Evolutionary conservation across 768 basidiomycete species (phyloP), one percentile per base, ranked within the genome.

Genomic region (Clavulina sp.): DNA sequence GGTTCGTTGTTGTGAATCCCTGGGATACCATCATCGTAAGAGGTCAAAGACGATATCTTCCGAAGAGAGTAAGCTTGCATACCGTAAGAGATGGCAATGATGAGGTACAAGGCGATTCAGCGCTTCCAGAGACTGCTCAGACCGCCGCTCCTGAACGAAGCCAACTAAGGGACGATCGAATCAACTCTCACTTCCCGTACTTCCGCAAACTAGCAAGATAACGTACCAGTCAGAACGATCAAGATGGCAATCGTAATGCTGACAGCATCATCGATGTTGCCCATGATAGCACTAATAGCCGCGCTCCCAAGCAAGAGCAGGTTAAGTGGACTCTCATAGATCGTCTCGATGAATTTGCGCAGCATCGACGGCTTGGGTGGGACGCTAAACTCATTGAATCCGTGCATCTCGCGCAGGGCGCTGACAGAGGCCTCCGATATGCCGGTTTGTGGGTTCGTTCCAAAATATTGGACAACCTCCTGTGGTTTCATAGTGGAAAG

Each of bases 51-150:
- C 13, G 26, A 46, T 46, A 9, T 13, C 5, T 5, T 57, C 24
- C 65, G 58, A 56, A 52, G 28, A 41, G 36, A 19, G 49, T 46
- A 33, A 32, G 50, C 18, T 16, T 13, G 26, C 7, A 21, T 54
- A 70, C 66, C 91, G 83, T 50, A 84, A 71, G 55, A 95, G 79
- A 61, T 92, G 88, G 62, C 89, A 93, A 63, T 93, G 88, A 64
- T 97, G 92, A 0, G 92, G 92, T 21, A 97, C 92, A 38, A 97
- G 81, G 65, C 92, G 95, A 69, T 91, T 95, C 31, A 97, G 71
- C 0, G 92, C 88, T 65, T 95, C 89, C 26, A 97, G 70, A 54
- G 85, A 88, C 66, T 95, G 80, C 63, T 96, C 92, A 1, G 93
- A 96, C 30, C 92, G 74, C 55, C 84, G 78, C 64, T 97, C 92